A percentile compares a stretch with the other conserved stretches of the same genome.
Evolutionary conservation across 2,329 filamentous ascomycete species (phyloP).

Genomic region (Pezicula carpinea): DNA sequence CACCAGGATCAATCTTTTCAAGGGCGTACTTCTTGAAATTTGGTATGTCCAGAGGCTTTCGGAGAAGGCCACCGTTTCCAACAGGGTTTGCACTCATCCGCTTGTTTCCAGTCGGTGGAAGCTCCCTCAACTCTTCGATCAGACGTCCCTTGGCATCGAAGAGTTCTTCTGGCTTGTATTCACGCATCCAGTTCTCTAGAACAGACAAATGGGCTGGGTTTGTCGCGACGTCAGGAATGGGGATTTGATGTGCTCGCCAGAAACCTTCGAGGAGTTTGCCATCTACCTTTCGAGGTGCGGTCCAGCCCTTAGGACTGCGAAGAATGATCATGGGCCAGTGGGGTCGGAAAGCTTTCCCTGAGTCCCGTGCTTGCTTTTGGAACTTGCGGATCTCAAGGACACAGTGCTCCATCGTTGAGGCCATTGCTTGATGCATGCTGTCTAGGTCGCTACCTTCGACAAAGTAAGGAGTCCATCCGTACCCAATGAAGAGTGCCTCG

Average conservation of each 20-base stretch:
- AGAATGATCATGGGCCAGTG: conserved; percentile 77
- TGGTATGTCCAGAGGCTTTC: conserved; percentile 63
- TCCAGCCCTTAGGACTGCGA: conserved; percentile 77
- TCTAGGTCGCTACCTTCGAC: conserved; percentile 71
- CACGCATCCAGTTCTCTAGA: conserved; percentile 73
- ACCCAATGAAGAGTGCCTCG: conserved; percentile 63
- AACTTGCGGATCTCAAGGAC: conserved; percentile 63
- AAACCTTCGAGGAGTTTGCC: conserved; percentile 70
- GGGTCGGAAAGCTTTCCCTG: conserved; percentile 64
- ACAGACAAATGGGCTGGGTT: conserved; percentile 63
- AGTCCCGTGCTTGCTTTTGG: conserved; percentile 68
- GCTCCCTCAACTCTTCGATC: conserved; percentile 54
- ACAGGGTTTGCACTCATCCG: conserved; percentile 78
- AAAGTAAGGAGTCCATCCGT: conserved; percentile 77
- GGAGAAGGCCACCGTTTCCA: conserved; percentile 64
- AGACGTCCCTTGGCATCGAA: conserved; percentile 63
- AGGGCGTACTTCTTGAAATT: conserved; percentile 66
- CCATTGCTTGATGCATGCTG: conserved; percentile 80
- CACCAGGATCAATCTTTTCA: conserved; percentile 55
- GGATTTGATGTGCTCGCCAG: conserved; percentile 76
- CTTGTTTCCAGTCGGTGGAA: conserved; percentile 60
- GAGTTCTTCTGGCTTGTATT: conserved; percentile 68
- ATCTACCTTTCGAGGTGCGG: conserved; percentile 66
- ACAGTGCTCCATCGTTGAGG: conserved; percentile 68
- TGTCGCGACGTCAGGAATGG: conserved; percentile 63